Conservation (phyloP, 148 eudicot species). For the Heliosperma pusillum region DNA sequence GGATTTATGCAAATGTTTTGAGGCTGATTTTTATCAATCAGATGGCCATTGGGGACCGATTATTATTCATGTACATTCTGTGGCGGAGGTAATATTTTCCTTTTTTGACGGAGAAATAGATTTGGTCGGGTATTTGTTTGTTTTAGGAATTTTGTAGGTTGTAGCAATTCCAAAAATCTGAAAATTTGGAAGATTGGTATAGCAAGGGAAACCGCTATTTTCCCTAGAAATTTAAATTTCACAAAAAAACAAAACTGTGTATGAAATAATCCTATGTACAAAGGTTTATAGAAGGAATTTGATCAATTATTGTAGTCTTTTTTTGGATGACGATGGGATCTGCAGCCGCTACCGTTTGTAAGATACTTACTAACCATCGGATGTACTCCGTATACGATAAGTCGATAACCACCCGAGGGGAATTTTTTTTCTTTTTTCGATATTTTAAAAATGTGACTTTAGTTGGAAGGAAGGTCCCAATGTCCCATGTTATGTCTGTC, state of each 20-base stretch:
- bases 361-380: too few species aligned
- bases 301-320: not conserved
- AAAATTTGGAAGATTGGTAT: conserved; percentile 10
- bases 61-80: conserved; percentile 20
- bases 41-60: not conserved
- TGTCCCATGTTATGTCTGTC: not conserved
- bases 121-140: conserved; percentile 14
- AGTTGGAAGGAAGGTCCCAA: conserved; percentile 18
- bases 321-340: not conserved
- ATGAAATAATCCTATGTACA: conserved; percentile 23
- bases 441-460: conserved; percentile 14
- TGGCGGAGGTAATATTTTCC: conserved; percentile 6
- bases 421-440: too few species aligned
- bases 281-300: conserved; percentile 13
- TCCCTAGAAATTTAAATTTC: conserved; percentile 3
- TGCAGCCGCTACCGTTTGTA: not conserved
- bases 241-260: not conserved
- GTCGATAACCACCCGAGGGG: too few species aligned
- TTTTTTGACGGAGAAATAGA: not conserved
- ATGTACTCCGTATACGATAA: too few species aligned
- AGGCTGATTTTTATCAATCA: conserved; percentile 29
- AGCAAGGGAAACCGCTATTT: conserved; percentile 2
- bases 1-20: not conserved
- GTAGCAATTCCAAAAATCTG: conserved; percentile 14
- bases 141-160: conserved; percentile 28